Percentiles rank a stretch among this genome's conserved stretches.
phyloP scores from a whole-genome alignment of 371 early-diverging fungal genomes.

The Amoeboradix gromovi region DNA sequence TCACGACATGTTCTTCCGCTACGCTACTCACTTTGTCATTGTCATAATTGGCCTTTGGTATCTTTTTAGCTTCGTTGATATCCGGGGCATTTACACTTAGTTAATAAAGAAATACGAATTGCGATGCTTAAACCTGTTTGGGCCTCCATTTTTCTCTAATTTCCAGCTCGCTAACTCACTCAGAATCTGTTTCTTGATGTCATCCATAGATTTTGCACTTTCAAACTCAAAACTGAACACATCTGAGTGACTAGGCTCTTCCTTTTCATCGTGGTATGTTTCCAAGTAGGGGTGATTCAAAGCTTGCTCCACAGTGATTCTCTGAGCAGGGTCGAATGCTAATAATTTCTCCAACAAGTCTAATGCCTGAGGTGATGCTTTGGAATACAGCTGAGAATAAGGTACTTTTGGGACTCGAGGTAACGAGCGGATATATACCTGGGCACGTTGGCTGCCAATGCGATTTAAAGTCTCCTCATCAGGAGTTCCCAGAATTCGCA shows the following conservation, averaged over 20 bases:
- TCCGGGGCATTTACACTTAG: no score
- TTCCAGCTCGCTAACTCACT: not conserved
- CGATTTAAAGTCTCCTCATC: slow-evolving; percentile 61
- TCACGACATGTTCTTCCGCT: not conserved
- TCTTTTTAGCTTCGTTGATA: not conserved
- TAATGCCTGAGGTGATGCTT: slow-evolving; percentile 43
- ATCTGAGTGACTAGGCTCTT: slow-evolving; percentile 13
- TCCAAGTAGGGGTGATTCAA: slow-evolving; percentile 43
- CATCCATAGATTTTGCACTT: slow-evolving; percentile 14
- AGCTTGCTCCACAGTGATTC: slow-evolving; percentile 51
- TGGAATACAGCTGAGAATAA: slow-evolving; percentile 47
- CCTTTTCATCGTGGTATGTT: slow-evolving; percentile 42
- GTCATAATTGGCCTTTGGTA: not conserved
- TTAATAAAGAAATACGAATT: no score
- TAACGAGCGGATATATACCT: slow-evolving; percentile 69
- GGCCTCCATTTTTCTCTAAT: not conserved
- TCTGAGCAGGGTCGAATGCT: slow-evolving; percentile 40
- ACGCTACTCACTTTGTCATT: not conserved
- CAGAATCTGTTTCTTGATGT: slow-evolving; percentile 11
- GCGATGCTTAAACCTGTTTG: no score
- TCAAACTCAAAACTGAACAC: slow-evolving; percentile 20
- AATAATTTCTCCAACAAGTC: slow-evolving; percentile 47
- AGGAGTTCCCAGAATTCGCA: slow-evolving; percentile 85
- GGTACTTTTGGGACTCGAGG: slow-evolving; percentile 62
- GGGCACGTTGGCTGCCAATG: slow-evolving; percentile 63